Conservation (phyloP, 202 grass and related monocot species). For the Schoenoplectus tabernaemontani region DNA sequence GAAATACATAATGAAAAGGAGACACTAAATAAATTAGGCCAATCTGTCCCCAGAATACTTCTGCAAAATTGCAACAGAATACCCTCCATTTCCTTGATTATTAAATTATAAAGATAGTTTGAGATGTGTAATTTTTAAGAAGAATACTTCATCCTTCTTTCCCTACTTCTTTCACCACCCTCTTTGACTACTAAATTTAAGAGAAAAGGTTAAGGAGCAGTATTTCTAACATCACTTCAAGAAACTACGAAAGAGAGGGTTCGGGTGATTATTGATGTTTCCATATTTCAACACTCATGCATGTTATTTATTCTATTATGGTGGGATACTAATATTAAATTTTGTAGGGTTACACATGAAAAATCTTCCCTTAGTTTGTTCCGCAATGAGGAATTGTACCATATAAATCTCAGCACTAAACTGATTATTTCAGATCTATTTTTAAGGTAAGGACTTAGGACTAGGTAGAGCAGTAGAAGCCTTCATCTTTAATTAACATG, state of each 20-base stretch:
- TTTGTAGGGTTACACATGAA: neutral
- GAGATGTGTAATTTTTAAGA: neutral
- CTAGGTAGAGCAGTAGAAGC: neutral
- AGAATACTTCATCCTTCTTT: neutral
- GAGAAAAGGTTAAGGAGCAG: neutral
- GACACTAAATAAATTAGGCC: neutral
- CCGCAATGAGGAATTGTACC: neutral
- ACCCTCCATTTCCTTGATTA: neutral
- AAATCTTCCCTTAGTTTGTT: neutral
- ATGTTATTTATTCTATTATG: neutral
- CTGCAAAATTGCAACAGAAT: neutral
- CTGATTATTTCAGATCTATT: neutral
- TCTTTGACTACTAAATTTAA: neutral
- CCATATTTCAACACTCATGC: neutral
- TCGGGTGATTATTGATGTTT: neutral
- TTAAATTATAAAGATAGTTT: neutral
- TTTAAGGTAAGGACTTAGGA: neutral
- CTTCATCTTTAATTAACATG: too few species aligned
- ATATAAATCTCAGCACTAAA: neutral
- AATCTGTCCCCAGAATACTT: neutral
- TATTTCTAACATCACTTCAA: neutral
- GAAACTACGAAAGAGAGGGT: neutral
- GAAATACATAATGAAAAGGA: neutral
- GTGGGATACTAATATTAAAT: neutral
- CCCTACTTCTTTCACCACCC: neutral